Base-by-base conservation (phyloP, 805 yeast genomes). In the Isabelozyma pseudorhagii region DNA sequence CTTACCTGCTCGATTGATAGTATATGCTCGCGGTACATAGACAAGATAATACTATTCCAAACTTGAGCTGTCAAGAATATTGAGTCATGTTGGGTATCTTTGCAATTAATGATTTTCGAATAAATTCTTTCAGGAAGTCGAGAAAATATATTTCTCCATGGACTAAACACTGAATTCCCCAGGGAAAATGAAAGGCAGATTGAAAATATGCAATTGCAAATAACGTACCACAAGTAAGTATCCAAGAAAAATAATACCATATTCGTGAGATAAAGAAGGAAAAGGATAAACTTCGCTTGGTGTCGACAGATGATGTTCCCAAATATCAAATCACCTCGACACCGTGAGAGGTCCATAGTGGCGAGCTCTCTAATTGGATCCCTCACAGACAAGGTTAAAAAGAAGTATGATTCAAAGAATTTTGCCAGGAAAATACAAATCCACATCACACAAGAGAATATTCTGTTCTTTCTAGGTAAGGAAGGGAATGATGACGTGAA, bases 1-100 rank as follows among this genome's bases (percentile, higher is more conserved):
- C 56, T 69, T 8, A 76, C 78, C 52, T 79, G 82, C 31, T 69
- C 61, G 60, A 71, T 53, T 1, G 72, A 67, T 4, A 79, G 54
- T 9, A 67, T 38, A 40, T 69, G 71, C 17, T 79, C 81, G 40
- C 81, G 47, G 46, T 58, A 63, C 66, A 66, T 59, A 2, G 68
- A 60, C 15, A 66, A 44, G 2, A 64, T 51, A 9, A 66, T 58
- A 8, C 60, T 54, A 46, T 66, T 66, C 70, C 70, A 66, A n/a
- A 66, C 48, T 34, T 64, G 64, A 11, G 68, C 55, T 1, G 66
- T 59, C 44, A 48, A 44, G 25, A 39, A 44, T n/a, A 50, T 15
- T 8, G 53, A 29, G n/a, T 51, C 42, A 8, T 40, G 39, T 15
- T 52, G 55, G 1, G 51, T 44, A 14, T 50, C 50, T 15, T 45